These are phyloP conservation scores for Tricholoma saponaceum DNA, from an alignment of 768 basidiomycete species.

Conservation along the genomic window DNA sequence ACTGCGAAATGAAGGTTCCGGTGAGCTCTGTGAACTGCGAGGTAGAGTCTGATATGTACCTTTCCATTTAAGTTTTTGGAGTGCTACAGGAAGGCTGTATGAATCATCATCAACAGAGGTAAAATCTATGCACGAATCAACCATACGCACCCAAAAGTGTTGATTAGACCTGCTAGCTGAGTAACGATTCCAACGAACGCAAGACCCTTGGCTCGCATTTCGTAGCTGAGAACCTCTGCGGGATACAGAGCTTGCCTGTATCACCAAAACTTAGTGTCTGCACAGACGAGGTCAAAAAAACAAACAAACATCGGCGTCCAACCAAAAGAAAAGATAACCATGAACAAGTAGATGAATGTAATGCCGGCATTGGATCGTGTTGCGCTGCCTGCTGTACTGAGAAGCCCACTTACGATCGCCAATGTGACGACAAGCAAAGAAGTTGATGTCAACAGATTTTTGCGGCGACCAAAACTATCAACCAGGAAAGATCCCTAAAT, in stretches of 20 bases:
- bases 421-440: slow-evolving; percentile 34
- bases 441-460: slow-evolving; percentile 37
- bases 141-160: slow-evolving; percentile 41
- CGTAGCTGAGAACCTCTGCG: slow-evolving; percentile 46
- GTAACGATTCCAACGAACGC: slow-evolving; percentile 44
- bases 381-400: slow-evolving; percentile 30
- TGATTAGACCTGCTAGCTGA: slow-evolving; percentile 41
- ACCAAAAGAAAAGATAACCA: slow-evolving; percentile 51
- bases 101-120: not conserved
- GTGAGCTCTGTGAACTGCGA: not conserved
- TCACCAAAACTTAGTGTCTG: slow-evolving; percentile 2
- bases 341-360: slow-evolving; percentile 46
- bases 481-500: slow-evolving; percentile 40
- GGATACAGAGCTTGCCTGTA: slow-evolving; percentile 49
- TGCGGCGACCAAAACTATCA: slow-evolving; percentile 46
- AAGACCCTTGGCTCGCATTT: slow-evolving; percentile 49
- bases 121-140: not conserved
- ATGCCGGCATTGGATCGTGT: slow-evolving; percentile 47
- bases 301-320: slow-evolving; percentile 51
- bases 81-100: slow-evolving; percentile 41
- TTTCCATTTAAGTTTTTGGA: slow-evolving; percentile 43
- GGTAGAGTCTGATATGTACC: slow-evolving; percentile 21
- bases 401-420: slow-evolving; percentile 43
- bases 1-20: slow-evolving; percentile 25
- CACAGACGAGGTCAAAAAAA: not conserved